phyloP scores from a whole-genome alignment of 225 moss, liverwort and hornwort species.

The Marchantia paleacea region DNA sequence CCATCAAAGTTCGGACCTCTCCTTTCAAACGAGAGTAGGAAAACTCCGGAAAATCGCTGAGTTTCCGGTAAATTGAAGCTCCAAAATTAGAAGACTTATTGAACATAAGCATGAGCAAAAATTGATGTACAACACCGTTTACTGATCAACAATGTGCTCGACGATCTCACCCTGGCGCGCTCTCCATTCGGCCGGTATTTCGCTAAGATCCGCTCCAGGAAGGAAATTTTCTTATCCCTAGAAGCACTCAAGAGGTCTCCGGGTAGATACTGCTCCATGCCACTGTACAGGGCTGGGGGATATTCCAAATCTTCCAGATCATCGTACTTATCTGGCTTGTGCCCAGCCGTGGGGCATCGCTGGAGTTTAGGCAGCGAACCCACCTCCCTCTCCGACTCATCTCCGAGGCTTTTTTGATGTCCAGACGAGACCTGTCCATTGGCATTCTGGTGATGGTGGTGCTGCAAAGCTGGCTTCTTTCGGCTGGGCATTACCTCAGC shows the following conservation, averaged over 20 bases:
- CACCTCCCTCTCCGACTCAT: conserved; percentile 61
- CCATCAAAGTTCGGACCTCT: no score
- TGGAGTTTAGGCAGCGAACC: conserved; percentile 63
- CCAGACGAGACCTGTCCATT: conserved; percentile 43
- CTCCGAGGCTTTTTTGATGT: conserved; percentile 34
- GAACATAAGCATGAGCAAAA: no score
- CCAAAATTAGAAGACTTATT: no score
- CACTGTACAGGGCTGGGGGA: conserved; percentile 78
- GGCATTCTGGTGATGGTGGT: conserved; percentile 21
- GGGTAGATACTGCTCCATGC: conserved; percentile 94
- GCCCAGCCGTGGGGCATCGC: conserved; percentile 58
- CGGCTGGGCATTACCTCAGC: conserved; percentile 38
- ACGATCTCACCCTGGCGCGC: conserved; percentile 71
- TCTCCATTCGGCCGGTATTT: conserved; percentile 96
- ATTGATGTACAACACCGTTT: no score
- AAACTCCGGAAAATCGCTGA: no score
- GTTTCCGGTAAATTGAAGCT: no score
- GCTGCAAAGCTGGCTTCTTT: conserved; percentile 30
- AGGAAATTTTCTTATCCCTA: conserved; percentile 74
- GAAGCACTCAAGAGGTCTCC: conserved; percentile 62
- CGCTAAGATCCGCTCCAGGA: conserved; percentile 80
- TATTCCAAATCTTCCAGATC: conserved; percentile 97
- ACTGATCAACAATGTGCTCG: not conserved
- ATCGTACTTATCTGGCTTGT: conserved; percentile 87
- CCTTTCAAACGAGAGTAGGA: no score